phyloP scores from a whole-genome alignment of 1,139 yeast genomes.

The Candida frijolesensis region DNA sequence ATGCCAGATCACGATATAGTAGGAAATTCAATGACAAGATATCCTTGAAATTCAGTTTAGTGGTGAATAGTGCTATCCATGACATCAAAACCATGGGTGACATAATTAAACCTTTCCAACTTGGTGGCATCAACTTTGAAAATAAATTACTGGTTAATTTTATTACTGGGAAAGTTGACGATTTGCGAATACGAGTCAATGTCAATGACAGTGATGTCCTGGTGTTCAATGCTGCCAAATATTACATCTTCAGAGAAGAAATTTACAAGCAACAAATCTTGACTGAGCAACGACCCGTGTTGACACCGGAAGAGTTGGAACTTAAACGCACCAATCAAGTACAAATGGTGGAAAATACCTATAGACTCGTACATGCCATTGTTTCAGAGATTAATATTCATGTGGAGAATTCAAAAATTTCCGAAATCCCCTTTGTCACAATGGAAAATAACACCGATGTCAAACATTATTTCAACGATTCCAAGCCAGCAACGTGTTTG shows the following conservation, averaged over 20 bases:
- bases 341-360: slow-evolving; percentile 14
- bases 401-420: slow-evolving; percentile 30
- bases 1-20: slow-evolving; percentile 24
- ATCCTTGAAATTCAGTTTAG: slow-evolving; percentile 24
- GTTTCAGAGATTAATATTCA: slow-evolving; percentile 28
- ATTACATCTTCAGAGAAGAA: slow-evolving; percentile 11
- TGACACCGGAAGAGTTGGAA: slow-evolving; percentile 4
- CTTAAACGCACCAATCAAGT: slow-evolving; percentile 3
- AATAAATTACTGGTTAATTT: slow-evolving; percentile 24
- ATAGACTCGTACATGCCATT: slow-evolving; percentile 12
- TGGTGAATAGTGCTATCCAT: slow-evolving; percentile 17
- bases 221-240: slow-evolving; percentile 25
- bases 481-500: slow-evolving; percentile 29
- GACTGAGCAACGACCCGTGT: background rate
- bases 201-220: slow-evolving; percentile 20
- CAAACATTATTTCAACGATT: slow-evolving; percentile 26
- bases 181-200: slow-evolving; percentile 12
- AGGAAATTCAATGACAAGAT: slow-evolving; percentile 19
- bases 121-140: slow-evolving; percentile 26
- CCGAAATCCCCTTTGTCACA: slow-evolving; percentile 41
- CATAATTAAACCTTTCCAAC: slow-evolving; percentile 17
- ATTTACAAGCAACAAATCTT: slow-evolving; percentile 4
- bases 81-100: slow-evolving; percentile 7
- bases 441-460: slow-evolving; percentile 29
- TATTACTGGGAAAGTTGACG: slow-evolving; percentile 20